A percentile compares a stretch with the other conserved stretches of the same genome.
These are phyloP conservation scores for Pythium utonaiense DNA, from an alignment of 352 stramenopile genomes.

Conservation along the genomic window DNA sequence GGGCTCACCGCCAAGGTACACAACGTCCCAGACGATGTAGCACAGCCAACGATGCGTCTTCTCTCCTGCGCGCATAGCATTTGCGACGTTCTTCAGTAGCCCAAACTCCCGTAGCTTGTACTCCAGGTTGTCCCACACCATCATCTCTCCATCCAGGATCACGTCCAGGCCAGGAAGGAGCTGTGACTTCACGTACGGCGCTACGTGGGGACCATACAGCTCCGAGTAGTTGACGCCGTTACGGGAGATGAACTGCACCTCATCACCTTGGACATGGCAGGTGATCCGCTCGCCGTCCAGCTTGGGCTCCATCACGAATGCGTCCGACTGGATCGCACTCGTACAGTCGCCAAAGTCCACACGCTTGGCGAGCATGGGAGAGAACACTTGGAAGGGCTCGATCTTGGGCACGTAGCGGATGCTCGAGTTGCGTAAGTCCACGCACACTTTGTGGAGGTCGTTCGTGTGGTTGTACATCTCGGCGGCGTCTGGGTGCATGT, in stretches of 20 bases:
- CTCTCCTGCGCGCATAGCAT: conserved; percentile 47
- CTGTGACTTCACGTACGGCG: conserved; percentile 60
- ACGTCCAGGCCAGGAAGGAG: conserved; percentile 54
- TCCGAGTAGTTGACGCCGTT: conserved; percentile 85
- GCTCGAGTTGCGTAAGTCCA: conserved; percentile 68
- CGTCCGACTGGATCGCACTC: conserved; percentile 55
- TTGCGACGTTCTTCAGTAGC: conserved; percentile 76
- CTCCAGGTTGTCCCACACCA: conserved; percentile 85
- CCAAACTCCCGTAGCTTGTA: conserved; percentile 77
- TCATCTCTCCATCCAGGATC: conserved; percentile 87
- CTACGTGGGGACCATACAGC: conserved; percentile 56
- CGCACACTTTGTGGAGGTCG: conserved; percentile 73
- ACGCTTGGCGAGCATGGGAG: conserved; percentile 82
- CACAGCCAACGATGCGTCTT: conserved; percentile 71
- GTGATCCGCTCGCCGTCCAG: conserved; percentile 82
- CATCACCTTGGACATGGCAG: conserved; percentile 56
- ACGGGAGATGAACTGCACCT: conserved; percentile 81
- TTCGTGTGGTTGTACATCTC: conserved; percentile 90
- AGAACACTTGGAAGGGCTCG: conserved; percentile 82
- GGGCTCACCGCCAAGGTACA: conserved; percentile 57
- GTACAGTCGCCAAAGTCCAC: conserved; percentile 84
- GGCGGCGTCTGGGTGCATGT: conserved; percentile 74
- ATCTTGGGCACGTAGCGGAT: conserved; percentile 80
- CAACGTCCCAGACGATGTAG: conserved; percentile 83
- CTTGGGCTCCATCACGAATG: conserved; percentile 84